Conservation (phyloP, 768 basidiomycete species). For the Panellus pusillus region DNA sequence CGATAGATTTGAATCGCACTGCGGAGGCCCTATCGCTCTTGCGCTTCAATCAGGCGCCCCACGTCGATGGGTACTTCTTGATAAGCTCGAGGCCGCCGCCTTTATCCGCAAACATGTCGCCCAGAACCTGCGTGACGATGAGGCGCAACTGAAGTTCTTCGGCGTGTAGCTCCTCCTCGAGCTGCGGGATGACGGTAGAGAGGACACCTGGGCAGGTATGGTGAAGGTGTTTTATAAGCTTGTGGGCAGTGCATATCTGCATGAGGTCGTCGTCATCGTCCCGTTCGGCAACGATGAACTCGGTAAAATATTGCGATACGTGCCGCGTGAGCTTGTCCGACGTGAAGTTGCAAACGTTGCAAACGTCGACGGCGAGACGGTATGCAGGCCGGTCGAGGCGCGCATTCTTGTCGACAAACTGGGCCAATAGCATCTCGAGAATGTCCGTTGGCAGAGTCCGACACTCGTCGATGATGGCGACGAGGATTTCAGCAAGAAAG, state of each 20-base stretch:
- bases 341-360: constrained; percentile 83
- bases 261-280: constrained; percentile 58
- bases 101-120: constrained; percentile 87
- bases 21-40: constrained; percentile 70
- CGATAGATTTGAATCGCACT: constrained; percentile 80
- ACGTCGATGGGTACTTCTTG: constrained; percentile 78
- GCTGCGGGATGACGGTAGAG: constrained; percentile 87
- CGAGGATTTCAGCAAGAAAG: constrained; percentile 84
- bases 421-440: constrained; percentile 77
- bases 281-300: constrained; percentile 65
- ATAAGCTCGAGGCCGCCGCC: constrained; percentile 65
- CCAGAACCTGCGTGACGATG: constrained; percentile 84
- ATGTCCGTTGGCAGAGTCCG: constrained; percentile 74
- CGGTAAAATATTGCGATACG: constrained; percentile 90
- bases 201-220: constrained; percentile 78
- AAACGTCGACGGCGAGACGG: constrained; percentile 82
- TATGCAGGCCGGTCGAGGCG: constrained; percentile 73
- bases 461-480: constrained; percentile 87
- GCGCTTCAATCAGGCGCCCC: constrained; percentile 81
- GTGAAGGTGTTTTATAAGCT: constrained; percentile 81
- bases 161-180: constrained; percentile 86
- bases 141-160: constrained; percentile 70
- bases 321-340: constrained; percentile 87
- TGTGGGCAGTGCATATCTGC: constrained; percentile 76
- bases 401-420: constrained; percentile 79